Evolutionary conservation across 2,329 filamentous ascomycete genomes (phyloP), one percentile per base, ranked within the genome.

Genomic region (Trichoderma pleuroti): DNA sequence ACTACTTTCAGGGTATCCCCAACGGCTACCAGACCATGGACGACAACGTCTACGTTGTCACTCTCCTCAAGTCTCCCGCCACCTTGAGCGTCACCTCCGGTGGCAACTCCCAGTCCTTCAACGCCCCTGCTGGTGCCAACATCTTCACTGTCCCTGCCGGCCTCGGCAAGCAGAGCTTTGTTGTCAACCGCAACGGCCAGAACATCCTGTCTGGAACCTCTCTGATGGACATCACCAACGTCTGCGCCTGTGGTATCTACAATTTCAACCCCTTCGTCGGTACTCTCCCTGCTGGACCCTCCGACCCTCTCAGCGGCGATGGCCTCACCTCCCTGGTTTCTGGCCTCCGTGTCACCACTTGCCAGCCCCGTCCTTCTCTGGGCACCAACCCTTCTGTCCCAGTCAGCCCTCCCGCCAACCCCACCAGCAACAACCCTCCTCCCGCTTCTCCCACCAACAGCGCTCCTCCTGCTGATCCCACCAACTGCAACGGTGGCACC

Each of bases 191-290:
- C 5, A 78, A 79, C 36, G 80, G 79, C 1, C 68, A 79, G 49
- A 81, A 77, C 0, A 80, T 86, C 5, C 72, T 88, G 5, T 80
- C 80, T 14, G 85, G 81, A 8, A 84, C 82, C 0, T 85, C 85
- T 11, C 76, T 84, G n/a, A 85, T 84, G 77, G 81, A 87, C 49
- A 83, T 88, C 46, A 78, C 80, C 1, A 78, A 84, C 54, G 78
- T 78, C 18, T 88, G 86, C 74, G 77, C 82, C 21, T 87, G 84
- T 71, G 85, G 86, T 4, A 79, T 87, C 62, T 87, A 87, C 80
- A 88, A 88, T 77, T 88, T 84, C 79, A 88, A 88, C 71, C 82
- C 85, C 16, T 88, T 85, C 72, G 84, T 86, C 3, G 86, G 86
- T 12, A 83, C 80, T 1, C 77, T 87, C 9, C 85, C 85, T 12